Conservation (phyloP, 176 grass and related monocot species). For the Themeda triandra region DNA sequence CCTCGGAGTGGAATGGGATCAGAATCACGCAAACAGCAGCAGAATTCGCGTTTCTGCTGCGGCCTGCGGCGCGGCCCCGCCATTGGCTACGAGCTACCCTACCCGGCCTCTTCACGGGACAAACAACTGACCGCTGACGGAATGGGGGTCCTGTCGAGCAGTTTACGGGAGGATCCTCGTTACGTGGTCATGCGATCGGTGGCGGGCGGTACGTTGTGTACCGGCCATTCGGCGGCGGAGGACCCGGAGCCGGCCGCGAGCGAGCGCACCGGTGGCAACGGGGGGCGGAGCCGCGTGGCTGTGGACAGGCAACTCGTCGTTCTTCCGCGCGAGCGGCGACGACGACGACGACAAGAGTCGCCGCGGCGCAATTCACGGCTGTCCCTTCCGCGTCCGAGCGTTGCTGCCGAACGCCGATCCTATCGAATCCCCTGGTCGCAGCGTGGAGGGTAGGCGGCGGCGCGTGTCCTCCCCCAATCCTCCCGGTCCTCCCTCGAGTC, state of each 20-base stretch:
- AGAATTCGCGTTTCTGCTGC: not conserved
- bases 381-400: not conserved
- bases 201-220: not conserved
- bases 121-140: not conserved
- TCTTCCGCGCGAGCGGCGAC: not conserved
- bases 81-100: not conserved
- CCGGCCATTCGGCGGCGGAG: not conserved
- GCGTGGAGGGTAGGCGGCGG: too few relatives aligned
- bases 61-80: too few relatives aligned
- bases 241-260: not conserved
- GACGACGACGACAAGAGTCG: not conserved
- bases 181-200: too few relatives aligned
- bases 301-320: not conserved
- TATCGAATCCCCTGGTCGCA: not conserved
- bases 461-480: not conserved
- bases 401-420: not conserved
- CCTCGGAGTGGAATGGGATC: not conserved
- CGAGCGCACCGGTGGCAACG: not conserved
- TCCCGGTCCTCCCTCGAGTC: not conserved
- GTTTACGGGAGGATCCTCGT: not conserved
- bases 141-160: not conserved
- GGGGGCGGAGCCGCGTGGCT: not conserved
- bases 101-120: not conserved
- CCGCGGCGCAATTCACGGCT: not conserved
- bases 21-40: not conserved